These are phyloP conservation scores for Oenanthe sinensis DNA, from an alignment of 129 eudicot genomes.

Conservation along the genomic window DNA sequence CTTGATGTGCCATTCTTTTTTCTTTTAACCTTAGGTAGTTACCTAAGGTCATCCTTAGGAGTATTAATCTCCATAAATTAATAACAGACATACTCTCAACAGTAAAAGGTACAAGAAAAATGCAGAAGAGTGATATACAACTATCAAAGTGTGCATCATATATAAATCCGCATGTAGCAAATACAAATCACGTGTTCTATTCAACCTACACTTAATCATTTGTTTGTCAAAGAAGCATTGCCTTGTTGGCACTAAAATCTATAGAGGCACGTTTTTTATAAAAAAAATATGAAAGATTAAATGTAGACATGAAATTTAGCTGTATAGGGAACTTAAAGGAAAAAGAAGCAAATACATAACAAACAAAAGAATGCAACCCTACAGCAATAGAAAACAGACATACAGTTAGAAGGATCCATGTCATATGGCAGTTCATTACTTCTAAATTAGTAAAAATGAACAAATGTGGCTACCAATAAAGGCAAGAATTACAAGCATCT, in stretches of 20 bases:
- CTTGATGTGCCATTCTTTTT: no score
- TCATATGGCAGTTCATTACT: neutral
- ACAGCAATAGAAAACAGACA: neutral
- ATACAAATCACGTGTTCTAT: neutral
- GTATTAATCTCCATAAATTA: neutral
- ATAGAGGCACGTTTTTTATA: neutral
- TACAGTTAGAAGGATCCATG: neutral
- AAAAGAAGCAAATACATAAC: neutral
- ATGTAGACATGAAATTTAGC: neutral
- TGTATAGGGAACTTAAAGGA: neutral
- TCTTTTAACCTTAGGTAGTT: no score
- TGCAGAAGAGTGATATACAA: neutral
- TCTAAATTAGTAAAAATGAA: neutral
- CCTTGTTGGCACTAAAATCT: neutral
- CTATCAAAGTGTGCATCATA: neutral
- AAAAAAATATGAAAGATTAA: neutral
- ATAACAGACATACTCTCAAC: neutral
- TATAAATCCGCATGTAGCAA: neutral
- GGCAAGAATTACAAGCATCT: neutral
- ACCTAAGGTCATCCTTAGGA: no score
- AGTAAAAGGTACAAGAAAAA: neutral
- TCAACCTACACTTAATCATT: neutral
- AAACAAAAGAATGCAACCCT: neutral
- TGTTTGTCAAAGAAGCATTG: neutral
- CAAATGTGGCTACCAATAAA: neutral